Conservation (phyloP, 2,329 filamentous ascomycete genomes). For the Scedosporium apiospermum region DNA sequence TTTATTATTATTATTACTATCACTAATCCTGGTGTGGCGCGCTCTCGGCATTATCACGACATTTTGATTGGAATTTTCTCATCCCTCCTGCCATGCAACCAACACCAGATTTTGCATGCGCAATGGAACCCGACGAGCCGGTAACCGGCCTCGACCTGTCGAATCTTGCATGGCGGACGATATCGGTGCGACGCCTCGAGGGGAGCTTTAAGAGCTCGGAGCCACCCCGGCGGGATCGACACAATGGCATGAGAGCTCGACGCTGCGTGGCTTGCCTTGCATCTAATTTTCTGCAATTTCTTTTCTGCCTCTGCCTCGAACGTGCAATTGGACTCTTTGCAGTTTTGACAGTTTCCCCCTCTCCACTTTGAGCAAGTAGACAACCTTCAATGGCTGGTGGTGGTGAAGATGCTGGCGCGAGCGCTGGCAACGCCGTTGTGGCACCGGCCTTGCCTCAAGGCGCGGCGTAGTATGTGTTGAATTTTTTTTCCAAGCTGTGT, state of each 20-base stretch:
- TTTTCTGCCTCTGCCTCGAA: too few species aligned
- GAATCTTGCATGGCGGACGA: not conserved
- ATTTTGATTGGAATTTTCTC: not conserved
- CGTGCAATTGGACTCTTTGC: not conserved
- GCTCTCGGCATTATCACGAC: not conserved
- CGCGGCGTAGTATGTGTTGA: constrained; percentile 2
- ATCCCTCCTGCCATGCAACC: not conserved
- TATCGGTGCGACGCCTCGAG: not conserved
- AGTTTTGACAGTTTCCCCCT: too few species aligned
- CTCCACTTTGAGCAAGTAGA: not conserved
- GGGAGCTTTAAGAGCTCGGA: not conserved
- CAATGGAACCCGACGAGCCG: not conserved
- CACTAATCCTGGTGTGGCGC: not conserved
- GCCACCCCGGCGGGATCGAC: not conserved
- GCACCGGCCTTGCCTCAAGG: constrained; percentile 2
- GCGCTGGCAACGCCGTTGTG: not conserved
- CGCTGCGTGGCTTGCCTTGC: not conserved
- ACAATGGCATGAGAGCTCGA: too few species aligned
- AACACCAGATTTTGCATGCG: not conserved
- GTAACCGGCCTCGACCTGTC: not conserved
- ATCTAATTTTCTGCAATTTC: not conserved
- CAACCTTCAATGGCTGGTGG: not conserved
- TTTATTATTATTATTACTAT: not conserved
- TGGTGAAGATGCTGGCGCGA: not conserved
- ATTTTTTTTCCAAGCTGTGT: not conserved